phyloP scores from a whole-genome alignment of 2,329 filamentous ascomycete species.

The Pestalotiopsis fici region DNA sequence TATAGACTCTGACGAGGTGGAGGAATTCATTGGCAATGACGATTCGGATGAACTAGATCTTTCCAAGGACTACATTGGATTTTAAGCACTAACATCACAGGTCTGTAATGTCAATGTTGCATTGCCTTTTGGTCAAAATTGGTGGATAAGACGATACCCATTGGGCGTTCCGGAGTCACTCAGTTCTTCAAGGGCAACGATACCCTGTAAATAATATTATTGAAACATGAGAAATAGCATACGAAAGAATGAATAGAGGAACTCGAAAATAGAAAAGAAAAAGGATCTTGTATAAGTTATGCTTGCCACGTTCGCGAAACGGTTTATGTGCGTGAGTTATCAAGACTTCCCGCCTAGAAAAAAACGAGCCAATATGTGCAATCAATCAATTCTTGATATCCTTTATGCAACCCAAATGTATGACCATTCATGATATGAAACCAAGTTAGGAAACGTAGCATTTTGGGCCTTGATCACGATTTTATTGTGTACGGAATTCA shows the following conservation, averaged over 20 bases:
- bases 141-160: conserved; percentile 1
- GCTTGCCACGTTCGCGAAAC: too few relatives aligned
- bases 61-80: conserved; percentile 59
- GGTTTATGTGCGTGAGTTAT: too few relatives aligned
- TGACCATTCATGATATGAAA: too few relatives aligned
- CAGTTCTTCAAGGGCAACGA: neutral
- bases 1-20: conserved; percentile 74
- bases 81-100: conserved; percentile 34
- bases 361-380: too few relatives aligned
- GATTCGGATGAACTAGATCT: conserved; percentile 57
- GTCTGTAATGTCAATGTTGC: conserved; percentile 11
- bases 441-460: neutral
- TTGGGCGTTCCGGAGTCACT: neutral
- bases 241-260: conserved; percentile 3
- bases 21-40: conserved; percentile 62
- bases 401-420: too few relatives aligned
- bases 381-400: too few relatives aligned
- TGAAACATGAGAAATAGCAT: neutral
- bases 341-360: too few relatives aligned
- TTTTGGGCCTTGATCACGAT: neutral
- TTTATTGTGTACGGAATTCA: neutral
- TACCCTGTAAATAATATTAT: conserved; percentile 1
- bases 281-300: neutral
- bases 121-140: conserved; percentile 6
- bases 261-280: neutral